A percentile compares a stretch with the other conserved stretches of the same genome.
Conservation (phyloP, 148 eudicot genomes). For the Suaeda aralocaspica region DNA sequence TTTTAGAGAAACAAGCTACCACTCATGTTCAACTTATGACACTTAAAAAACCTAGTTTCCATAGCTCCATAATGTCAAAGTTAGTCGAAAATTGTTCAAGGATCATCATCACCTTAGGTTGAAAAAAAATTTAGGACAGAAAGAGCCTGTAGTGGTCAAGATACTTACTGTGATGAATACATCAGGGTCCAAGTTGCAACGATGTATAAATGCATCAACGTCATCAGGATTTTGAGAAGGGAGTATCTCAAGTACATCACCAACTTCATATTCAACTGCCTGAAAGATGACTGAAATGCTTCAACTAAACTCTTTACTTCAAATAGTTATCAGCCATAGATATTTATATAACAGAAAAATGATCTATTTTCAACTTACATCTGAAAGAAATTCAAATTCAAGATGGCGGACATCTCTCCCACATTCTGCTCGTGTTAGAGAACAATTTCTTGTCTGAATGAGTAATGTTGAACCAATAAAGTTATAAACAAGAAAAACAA, state of each 20-base stretch:
- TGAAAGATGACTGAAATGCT: slow-evolving; percentile 21
- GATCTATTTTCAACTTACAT: slow-evolving; percentile 45
- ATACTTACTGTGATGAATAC: slow-evolving; percentile 62
- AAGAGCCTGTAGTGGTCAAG: background rate
- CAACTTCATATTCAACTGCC: slow-evolving; percentile 78
- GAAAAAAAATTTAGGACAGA: background rate
- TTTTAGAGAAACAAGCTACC: background rate
- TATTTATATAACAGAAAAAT: slow-evolving; percentile 2
- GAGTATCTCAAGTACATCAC: slow-evolving; percentile 82
- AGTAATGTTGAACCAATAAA: background rate
- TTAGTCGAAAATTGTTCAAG: too few relatives aligned
- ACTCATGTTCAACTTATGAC: background rate
- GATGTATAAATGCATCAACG: slow-evolving; percentile 70
- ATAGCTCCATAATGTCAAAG: background rate
- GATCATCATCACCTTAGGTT: background rate
- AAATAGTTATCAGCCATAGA: background rate
- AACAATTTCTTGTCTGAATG: slow-evolving; percentile 52
- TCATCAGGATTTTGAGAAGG: slow-evolving; percentile 79
- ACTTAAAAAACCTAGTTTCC: background rate
- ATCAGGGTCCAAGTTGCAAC: slow-evolving; percentile 81
- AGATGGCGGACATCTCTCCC: slow-evolving; percentile 87
- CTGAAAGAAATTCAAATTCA: slow-evolving; percentile 68
- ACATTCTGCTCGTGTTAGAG: slow-evolving; percentile 46
- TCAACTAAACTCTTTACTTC: background rate
- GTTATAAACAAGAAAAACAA: background rate